Base-by-base conservation (phyloP, 805 yeast genomes). In the Debaryomyces tyrocola region DNA sequence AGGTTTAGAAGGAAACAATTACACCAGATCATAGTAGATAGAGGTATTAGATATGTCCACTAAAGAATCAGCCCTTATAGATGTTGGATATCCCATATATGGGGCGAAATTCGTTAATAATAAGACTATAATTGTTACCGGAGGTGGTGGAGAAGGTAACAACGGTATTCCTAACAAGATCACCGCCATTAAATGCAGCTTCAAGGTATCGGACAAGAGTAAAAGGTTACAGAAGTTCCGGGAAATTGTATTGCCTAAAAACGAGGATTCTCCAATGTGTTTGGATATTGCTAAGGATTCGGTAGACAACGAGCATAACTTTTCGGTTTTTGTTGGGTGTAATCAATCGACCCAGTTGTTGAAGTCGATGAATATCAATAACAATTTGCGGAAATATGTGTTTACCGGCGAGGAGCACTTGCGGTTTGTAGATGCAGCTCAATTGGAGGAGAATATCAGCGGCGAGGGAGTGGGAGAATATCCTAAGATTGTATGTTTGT, bases 121-220 rank as follows among this genome's bases (percentile, higher is more conserved):
- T 51, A 67, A 73, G 49, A 78, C 83, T 1, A 63, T 91, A 21
- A 64, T 90, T 41, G 85, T 85, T 24, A 83, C 90, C 2, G 99
- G 99, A 36, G 99, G 99, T 38, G 97, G 97, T 27, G 98, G 97
- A 20, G 96, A 89, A 63, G 96, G 96, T 8, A 84, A 83, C 58
- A 85, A 89, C 58, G 97, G 96, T 27, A 83, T 90, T 45, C 87
- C 91, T 35, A 92, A 92, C 66, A 89, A 87, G 62, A 70, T 92
- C 51, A 82, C 90, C 4, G 85, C 85, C 2, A 63, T 86, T 36
- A 66, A 78, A 40, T 73, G 87, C 39, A 78, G 81, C 56, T 81
- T 85, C 44, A 73, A 73, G 29, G 74, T 75, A 46, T 61, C 66
- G 39, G 62, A 73, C 54, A 72, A 74, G 42, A 63, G 62, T 10